Evolutionary conservation across 192 early-diverging fungal genomes (phyloP).

Genomic region (Anaeromyces robustus): DNA sequence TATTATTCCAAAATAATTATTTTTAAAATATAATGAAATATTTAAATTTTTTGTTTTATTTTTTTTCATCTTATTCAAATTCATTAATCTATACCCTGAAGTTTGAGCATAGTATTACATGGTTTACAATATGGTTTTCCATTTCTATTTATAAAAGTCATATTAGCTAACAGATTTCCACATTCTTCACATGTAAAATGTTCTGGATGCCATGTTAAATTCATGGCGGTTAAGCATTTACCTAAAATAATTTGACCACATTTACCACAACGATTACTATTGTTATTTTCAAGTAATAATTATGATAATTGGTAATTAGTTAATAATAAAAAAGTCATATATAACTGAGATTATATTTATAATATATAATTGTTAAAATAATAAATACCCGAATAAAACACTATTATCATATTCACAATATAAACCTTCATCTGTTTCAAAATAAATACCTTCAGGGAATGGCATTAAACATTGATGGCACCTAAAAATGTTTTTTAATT

Average conservation of each 20-base stretch:
- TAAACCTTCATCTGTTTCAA: conserved; percentile 12
- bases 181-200: conserved; percentile 22
- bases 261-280: conserved; percentile 17
- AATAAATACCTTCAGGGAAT: conserved; percentile 18
- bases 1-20: not conserved
- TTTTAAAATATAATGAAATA: not conserved
- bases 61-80: not conserved
- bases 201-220: conserved; percentile 29
- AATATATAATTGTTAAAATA: no score
- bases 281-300: no score
- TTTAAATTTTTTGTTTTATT: no score
- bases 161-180: conserved; percentile 12
- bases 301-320: no score
- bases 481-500: not conserved
- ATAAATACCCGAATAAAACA: conserved; percentile 15
- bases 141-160: conserved; percentile 20
- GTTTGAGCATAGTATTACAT: conserved; percentile 7
- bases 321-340: no score
- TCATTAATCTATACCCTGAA: not conserved
- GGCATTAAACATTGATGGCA: conserved; percentile 26
- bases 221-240: conserved; percentile 23
- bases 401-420: conserved; percentile 23
- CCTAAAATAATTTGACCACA: conserved; percentile 24
- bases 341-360: no score
- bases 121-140: conserved; percentile 26